Evolutionary conservation across 441 rosid genomes (phyloP).

Genomic region (Jatropha podagrica): DNA sequence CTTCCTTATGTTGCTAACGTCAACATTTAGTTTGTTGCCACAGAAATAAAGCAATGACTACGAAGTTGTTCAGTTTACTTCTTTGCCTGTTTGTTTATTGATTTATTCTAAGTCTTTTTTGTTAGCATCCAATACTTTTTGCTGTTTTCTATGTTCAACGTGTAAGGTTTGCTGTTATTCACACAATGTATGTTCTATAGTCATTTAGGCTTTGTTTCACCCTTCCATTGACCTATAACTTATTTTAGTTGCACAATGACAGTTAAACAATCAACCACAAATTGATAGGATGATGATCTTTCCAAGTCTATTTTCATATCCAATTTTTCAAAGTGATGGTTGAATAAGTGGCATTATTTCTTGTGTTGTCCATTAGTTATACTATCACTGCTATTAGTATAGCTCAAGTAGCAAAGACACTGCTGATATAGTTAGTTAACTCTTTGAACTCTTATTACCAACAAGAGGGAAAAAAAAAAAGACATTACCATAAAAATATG

Average conservation of each 20-base stretch:
- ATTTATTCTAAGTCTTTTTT: not conserved
- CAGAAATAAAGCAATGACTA: not conserved
- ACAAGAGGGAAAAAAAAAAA: not conserved
- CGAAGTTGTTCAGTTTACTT: not conserved
- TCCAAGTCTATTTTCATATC: not conserved
- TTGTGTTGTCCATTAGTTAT: not conserved
- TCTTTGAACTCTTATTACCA: not conserved
- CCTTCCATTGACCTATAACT: not conserved
- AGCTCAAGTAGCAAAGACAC: not conserved
- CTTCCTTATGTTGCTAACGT: not conserved
- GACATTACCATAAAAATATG: not conserved
- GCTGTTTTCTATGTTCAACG: not conserved
- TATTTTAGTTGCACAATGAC: not conserved
- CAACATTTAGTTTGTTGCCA: not conserved
- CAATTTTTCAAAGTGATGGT: not conserved
- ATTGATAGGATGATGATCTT: not conserved
- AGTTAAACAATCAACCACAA: not conserved
- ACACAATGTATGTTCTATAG: not conserved
- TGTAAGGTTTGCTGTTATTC: not conserved
- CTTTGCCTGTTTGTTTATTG: not conserved
- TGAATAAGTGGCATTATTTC: not conserved
- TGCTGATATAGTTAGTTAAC: not conserved
- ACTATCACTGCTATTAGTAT: slow-evolving; percentile 10
- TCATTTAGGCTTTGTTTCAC: slow-evolving; percentile 1
- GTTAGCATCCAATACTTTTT: not conserved